Base-by-base conservation (phyloP, 2,329 filamentous ascomycete species). In the Colletotrichum sp. region DNA sequence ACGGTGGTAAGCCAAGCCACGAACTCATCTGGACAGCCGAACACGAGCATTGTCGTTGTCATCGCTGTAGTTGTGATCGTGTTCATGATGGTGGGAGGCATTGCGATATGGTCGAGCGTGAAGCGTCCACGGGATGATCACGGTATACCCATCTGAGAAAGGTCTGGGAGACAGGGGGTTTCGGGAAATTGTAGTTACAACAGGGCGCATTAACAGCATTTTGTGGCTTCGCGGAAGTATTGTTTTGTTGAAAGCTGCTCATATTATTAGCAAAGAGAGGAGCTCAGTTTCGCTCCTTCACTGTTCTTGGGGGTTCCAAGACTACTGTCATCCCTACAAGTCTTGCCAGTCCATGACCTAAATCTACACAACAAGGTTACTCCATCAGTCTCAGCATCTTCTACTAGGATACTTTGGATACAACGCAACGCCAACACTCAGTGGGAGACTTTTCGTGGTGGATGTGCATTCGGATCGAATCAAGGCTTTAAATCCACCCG, bases 401-500 rank as follows among this genome's bases (percentile, higher is more conserved):
- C 44, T 25, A 22, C 44, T 8, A 1, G 0, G 16, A 8, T 22
- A 4, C 11, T 13, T 52, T 13, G 11, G n/a, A 52, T 49, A 13
- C 11, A 52, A 52, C 4, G n/a, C n/a, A 52, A 25, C 1, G 11
- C 2, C 44, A 25, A 22, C n/a, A 19, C 12, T 22, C n/a, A 52
- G n/a, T 25, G 44, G 44, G 0, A 52, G 16, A 5, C 4, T 22
- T 8, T 8, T 19, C 11, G 3, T 52, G n/a, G 12, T 25, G n/a
- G 12, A 13, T 0, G 39, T 49, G 13, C n/a, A 13, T 52, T 52
- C n/a, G n/a, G 44, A 52, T 52, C 6, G 12, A 52, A 52, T 22
- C 4, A 2, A 22, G n/a, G n/a, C 6, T 52, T 13, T 22, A 0
- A 22, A 22, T 13, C 11, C 12, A 13, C n/a, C 2, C 6, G 6